Base-by-base conservation (phyloP, 2,329 filamentous ascomycete genomes). In the Gremmenia infestans region DNA sequence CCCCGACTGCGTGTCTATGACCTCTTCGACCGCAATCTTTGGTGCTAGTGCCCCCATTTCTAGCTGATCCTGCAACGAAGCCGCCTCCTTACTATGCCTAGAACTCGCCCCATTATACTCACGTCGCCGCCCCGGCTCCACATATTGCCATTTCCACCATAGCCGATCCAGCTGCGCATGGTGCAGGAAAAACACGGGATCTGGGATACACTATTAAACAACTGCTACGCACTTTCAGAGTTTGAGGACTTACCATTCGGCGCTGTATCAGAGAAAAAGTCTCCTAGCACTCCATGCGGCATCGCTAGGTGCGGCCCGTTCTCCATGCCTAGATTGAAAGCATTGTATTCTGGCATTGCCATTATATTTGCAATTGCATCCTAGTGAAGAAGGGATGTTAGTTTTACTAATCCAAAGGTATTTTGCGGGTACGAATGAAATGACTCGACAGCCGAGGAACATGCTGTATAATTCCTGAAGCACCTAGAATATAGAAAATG, bases 61-160 rank as follows among this genome's bases (percentile, higher is more conserved):
- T 15, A 40, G 14, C 39, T 6, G 14, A 19, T 40, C 39, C 17
- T 15, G 17, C 14, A 40, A 19, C 39, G 39, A n/a, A 19, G 39
- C 39, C 17, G 15, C 15, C 5, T 40, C 39, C 5, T 40, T 19
- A n/a, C 5, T 40, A 19, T 40, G 14, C 14, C 8, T 40, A 19
- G 14, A n/a, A 5, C 15, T n/a, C 39, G 14, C 17, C 5, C 15
- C 39, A 11, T 40, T 40, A 19, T 40, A 40, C 39, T 40, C 39
- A n/a, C 14, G 39, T 40, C 5, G 15, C 15, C 39, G 14, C 17
- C 39, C 39, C 5, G 36, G 37, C 56, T 43, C 54, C 2, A 1
- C 47, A 54, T 56, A 50, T 19, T 71, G 66, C 71, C 71, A 72
- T 22, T 59, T 58, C 58, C 67, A 60, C 65, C 63, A 71, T 23